Evolutionary conservation across 2,329 filamentous ascomycete species (phyloP), one percentile per base, ranked within the genome.

Genomic region (Penicillium sp.): DNA sequence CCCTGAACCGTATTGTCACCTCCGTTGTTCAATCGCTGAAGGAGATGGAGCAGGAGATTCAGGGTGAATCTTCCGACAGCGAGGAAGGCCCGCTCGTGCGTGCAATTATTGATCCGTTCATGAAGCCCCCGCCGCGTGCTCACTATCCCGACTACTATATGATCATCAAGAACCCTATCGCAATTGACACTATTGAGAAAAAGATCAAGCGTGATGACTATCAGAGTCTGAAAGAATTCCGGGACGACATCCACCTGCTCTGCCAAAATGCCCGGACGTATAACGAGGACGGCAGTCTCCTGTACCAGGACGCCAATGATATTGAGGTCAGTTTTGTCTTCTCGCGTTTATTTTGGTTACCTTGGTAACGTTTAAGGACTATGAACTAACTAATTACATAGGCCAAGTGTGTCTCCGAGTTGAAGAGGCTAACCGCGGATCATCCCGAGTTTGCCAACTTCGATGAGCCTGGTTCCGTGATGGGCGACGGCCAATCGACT

Each of bases 121-220:
- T 97, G 72, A 92, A 94, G 67, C 80, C 96, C 29, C 93, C 93
- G 1, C 87, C 90, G 38, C 95, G 90, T 76, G 86, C 87, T 53
- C 86, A 93, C 54, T 99, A 95, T 68, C 88, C 90, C 24, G 92
- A 97, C 70, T 99, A 99, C 77, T 99, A 96, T 71, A 77, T 93
- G 69, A 85, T 96, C 71, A 99, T 99, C 70, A 84, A 87, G 68
- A 87, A 86, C 49, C 94, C 94, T 0, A 96, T 99, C 67, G 93
- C 89, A 68, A 96, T 97, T 88, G 94, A 96, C 63, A 86, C 91
- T 70, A 96, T 99, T 67, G 85, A 90, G 70, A 89, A 88, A 70
- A 93, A 90, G 79, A 96, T 99, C 76, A 96, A 96, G 78, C 93
- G 90, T 74, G 90, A 95, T 67, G 90, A 96, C 68, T 99, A 99